phyloP scores from a whole-genome alignment of 805 yeast genomes.

The Candida boleticola region DNA sequence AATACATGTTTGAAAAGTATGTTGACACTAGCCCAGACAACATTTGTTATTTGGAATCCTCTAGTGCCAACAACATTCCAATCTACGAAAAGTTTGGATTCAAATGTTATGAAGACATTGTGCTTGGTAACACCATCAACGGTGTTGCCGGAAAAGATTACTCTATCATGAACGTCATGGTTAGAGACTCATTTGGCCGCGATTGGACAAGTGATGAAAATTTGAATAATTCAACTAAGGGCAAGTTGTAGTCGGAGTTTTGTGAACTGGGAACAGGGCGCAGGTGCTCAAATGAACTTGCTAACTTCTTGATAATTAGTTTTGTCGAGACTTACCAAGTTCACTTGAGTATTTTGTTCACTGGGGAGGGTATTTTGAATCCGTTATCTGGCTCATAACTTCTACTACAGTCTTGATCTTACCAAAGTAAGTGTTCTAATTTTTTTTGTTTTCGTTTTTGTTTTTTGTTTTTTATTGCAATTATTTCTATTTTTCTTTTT shows the following conservation, averaged over 20 bases:
- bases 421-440: neutral
- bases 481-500: slow-evolving; percentile 2
- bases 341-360: slow-evolving; percentile 9
- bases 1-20: slow-evolving; percentile 45
- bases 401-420: slow-evolving; percentile 7
- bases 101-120: slow-evolving; percentile 46
- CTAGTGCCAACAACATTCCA: slow-evolving; percentile 46
- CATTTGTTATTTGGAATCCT: slow-evolving; percentile 51
- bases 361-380: slow-evolving; percentile 5
- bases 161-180: slow-evolving; percentile 45
- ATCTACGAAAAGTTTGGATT: slow-evolving; percentile 54
- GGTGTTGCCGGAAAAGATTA: slow-evolving; percentile 37
- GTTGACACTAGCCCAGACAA: slow-evolving; percentile 40
- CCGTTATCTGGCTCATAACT: slow-evolving; percentile 6
- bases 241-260: slow-evolving; percentile 10
- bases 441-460: slow-evolving; percentile 3
- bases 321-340: slow-evolving; percentile 3
- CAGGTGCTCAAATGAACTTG: slow-evolving; percentile 9
- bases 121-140: slow-evolving; percentile 34
- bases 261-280: slow-evolving; percentile 9
- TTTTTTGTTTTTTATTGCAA: slow-evolving; percentile 2
- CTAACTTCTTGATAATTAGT: neutral
- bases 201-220: slow-evolving; percentile 29
- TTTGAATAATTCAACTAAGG: slow-evolving; percentile 8
- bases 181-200: slow-evolving; percentile 34